Evolutionary conservation across 257 asterid species (phyloP), one percentile per base, ranked within the genome.

Genomic region (Lycium ferocissimum): DNA sequence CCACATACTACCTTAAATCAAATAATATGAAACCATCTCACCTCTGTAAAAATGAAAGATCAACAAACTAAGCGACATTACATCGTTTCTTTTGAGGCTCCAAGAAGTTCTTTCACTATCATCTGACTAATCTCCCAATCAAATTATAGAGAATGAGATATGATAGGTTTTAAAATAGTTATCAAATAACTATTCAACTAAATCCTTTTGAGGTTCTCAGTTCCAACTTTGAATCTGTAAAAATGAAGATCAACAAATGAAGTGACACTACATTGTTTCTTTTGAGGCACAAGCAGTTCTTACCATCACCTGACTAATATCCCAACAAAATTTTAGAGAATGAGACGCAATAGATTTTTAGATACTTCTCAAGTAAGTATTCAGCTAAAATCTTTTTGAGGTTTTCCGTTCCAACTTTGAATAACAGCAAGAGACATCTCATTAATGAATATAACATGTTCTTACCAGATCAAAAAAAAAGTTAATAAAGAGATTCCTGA

Each of bases 1-100:
- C 63, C 82, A 51, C 47, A 76, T 51, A 76, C 82, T 17, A 69
- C 53, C 51, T 51, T 76, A 51, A 22, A 51, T 26, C 45, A 76
- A 49, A 49, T 76, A 17, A 33, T 65, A 33, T 26, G 45, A 65
- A 33, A 51, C 82, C 65, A 51, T 26, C 17, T 51, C 26, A 76
- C 47, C 82, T 7, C 11, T 26, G 6, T 51, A 49, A 53, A 72
- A 76, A 51, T 22, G 65, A 76, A 76, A 38, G 5, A 13, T 53
- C 7, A 51, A 53, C 62, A 51, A 54, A 14, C 13, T 76, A 26
- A 33, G 45, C 9, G 47, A 76, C 82, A 7, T 9, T 26, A 76
- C 26, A 22, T 51, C 51, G 63, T 76, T 76, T 76, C 47, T 14
- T 76, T 26, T 14, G 15, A 76, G 82, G 82, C 82, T 76, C 81